phyloP scores from a whole-genome alignment of 495 filamentous ascomycete species.

The Neurospora sublineolata region DNA sequence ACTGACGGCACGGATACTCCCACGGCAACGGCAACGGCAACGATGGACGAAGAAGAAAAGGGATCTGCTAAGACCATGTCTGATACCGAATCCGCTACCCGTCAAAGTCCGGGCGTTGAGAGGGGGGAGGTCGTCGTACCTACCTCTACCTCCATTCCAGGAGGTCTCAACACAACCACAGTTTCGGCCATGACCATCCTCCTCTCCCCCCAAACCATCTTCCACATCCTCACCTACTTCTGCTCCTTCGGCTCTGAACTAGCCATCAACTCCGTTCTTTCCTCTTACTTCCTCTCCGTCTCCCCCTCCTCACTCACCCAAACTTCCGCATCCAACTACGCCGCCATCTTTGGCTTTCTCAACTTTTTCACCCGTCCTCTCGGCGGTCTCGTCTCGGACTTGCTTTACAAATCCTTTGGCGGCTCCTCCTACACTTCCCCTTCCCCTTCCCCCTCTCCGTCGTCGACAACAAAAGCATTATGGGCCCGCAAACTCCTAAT shows the following conservation, averaged over 20 bases:
- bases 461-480: slow-evolving; percentile 17
- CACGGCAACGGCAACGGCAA: background rate
- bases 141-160: slow-evolving; percentile 5
- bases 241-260: slow-evolving; percentile 82
- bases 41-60: slow-evolving; percentile 9
- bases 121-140: slow-evolving; percentile 25
- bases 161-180: slow-evolving; percentile 45
- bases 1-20: background rate
- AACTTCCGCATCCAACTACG: slow-evolving; percentile 63
- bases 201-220: slow-evolving; percentile 54
- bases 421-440: slow-evolving; percentile 9
- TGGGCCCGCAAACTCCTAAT: slow-evolving; percentile 73
- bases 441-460: background rate
- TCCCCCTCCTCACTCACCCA: slow-evolving; percentile 59
- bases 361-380: slow-evolving; percentile 66
- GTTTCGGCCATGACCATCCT: slow-evolving; percentile 52
- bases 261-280: slow-evolving; percentile 73
- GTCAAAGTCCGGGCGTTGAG: slow-evolving; percentile 19
- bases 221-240: slow-evolving; percentile 61
- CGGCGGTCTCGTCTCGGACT: slow-evolving; percentile 62
- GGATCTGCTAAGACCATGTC: slow-evolving; percentile 9
- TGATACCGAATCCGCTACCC: slow-evolving; percentile 20
- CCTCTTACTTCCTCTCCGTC: slow-evolving; percentile 66
- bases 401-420: slow-evolving; percentile 52
- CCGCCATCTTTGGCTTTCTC: slow-evolving; percentile 84